Percentiles rank a stretch among this genome's conserved stretches.
These are phyloP conservation scores for Pichia sp. DNA, from an alignment of 1,139 yeast genomes.

Conservation along the genomic window DNA sequence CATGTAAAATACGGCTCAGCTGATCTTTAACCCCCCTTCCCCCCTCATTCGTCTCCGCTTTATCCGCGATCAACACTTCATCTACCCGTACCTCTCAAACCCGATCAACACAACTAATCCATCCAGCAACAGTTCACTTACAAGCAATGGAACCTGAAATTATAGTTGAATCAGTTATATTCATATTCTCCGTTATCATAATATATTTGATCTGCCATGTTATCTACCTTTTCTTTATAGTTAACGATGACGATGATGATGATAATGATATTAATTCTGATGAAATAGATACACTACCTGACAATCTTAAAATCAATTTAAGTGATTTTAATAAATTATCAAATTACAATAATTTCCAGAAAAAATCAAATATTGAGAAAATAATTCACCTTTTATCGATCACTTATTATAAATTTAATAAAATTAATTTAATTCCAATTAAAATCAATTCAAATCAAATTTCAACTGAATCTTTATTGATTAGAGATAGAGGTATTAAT, in stretches of 20 bases:
- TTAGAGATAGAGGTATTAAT: slow-evolving; percentile 44
- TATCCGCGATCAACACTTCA: too few species aligned
- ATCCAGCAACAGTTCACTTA: too few species aligned
- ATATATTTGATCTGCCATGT: background rate
- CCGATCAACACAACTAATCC: too few species aligned
- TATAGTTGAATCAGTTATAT: background rate
- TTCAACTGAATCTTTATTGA: slow-evolving; percentile 28
- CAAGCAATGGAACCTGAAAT: too few species aligned
- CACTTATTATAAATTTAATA: slow-evolving; percentile 30
- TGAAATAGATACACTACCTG: slow-evolving; percentile 1
- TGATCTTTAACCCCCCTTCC: too few species aligned
- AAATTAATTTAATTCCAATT: slow-evolving; percentile 35
- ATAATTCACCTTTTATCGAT: slow-evolving; percentile 8
- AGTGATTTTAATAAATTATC: slow-evolving; percentile 4
- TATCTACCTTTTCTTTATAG: background rate
- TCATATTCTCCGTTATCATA: background rate
- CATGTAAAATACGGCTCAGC: too few species aligned
- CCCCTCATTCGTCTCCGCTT: too few species aligned
- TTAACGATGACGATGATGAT: background rate
- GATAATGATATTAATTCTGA: too few species aligned
- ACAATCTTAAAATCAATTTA: background rate
- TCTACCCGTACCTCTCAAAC: too few species aligned
- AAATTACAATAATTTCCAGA: background rate
- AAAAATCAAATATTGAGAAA: slow-evolving; percentile 8
- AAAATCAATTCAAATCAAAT: slow-evolving; percentile 30